Evolutionary conservation across 2,329 filamentous ascomycete genomes (phyloP), one percentile per base, ranked within the genome.

Genomic region (Fusarium acutatum): DNA sequence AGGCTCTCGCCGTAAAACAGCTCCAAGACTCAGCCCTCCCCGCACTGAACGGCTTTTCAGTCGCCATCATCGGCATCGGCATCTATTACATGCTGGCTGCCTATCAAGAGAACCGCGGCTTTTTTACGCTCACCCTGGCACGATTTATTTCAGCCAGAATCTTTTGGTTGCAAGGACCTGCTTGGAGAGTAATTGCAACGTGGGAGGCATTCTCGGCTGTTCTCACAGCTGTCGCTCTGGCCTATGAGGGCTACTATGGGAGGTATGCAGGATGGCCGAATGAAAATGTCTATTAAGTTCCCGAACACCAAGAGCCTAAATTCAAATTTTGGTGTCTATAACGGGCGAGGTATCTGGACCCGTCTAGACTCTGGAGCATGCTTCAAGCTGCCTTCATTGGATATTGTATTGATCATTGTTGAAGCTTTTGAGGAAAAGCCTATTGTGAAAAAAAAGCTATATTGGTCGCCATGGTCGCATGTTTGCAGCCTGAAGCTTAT

Each of bases 41-140:
- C 24, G 69, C 68, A 5, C 59, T 72, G 18, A 72, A 71, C 22
- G 68, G 68, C 5, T 69, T 72, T n/a, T 71, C 68, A 6, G 56
- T 72, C 32, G 69, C 69, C 20, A 70, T 70, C 4, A 67, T 58
- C 17, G 67, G 61, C 3, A 71, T 71, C 18, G 61, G 61, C 7
- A 67, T 58, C 5, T 71, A 71, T 10, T 71, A 71, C 17, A 71
- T 67, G 35, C 41, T 71, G 20, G 61, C 61, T 4, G 67, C 50
- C 0, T 71, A 71, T 17, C 60, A 73, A 7, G 67, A 67, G 4
- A 63, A 73, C 5, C 53, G 53, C 1, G 24, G 38, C 14, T 67
- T 73, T 18, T 73, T 70, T 17, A 6, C 30, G 4, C 47, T 69
- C 24, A 70, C 69, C 0, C 17, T 73, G 7, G 58, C 32, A 7